Base-by-base conservation (phyloP, 208 protist species). In the Acanthamoeba castellanii region DNA sequence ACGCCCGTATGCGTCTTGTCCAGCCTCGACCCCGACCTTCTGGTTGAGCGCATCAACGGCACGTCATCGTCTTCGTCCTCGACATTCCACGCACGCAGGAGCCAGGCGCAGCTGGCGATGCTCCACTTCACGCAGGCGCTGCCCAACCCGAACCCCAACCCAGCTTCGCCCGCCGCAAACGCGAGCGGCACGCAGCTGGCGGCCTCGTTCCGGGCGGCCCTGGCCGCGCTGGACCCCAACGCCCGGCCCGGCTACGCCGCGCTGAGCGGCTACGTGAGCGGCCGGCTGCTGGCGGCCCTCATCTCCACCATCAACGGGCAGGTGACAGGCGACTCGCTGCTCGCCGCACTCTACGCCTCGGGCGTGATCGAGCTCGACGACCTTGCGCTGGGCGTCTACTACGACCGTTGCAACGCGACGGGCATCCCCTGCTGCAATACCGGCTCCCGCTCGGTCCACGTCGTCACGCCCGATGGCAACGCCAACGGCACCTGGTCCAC, bases 121-220 rank as follows among this genome's bases (percentile, higher is more conserved):
- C 30, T 90, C 14, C n/a, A 70, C 50, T 59, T 90, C 84, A 90
- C 84, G 18, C 84, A 90, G 52, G 50, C 84, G 11, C 84, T 90
- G 14, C 84, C 84, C 30, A 90, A 90, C 47, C 84, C 84, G 0
- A 90, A 90, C 59, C 84, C 84, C 8, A 34, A 82, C 34, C 68
- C 30, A 4, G 61, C 61, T 9, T 32, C 32, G 8, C 1, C 68
- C 8, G 68, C 20, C 1, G 0, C 18, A 0, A 20, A 14, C 13
- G 1, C 32, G 1, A 76, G 34, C n/a, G 11, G 11, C 34, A 52
- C 74, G 22, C 32, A 18, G 13, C 32, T 82, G 34, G 37, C 27
- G 3, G 74, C 11, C 74, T 9, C 47, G 8, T 52, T 52, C 74
- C 1, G 74, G 9, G 32, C 74, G 30, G 64, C 64, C 11, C 1